Conservation (phyloP, 805 yeast species). For the Kluyveromyces wickerhamii region DNA sequence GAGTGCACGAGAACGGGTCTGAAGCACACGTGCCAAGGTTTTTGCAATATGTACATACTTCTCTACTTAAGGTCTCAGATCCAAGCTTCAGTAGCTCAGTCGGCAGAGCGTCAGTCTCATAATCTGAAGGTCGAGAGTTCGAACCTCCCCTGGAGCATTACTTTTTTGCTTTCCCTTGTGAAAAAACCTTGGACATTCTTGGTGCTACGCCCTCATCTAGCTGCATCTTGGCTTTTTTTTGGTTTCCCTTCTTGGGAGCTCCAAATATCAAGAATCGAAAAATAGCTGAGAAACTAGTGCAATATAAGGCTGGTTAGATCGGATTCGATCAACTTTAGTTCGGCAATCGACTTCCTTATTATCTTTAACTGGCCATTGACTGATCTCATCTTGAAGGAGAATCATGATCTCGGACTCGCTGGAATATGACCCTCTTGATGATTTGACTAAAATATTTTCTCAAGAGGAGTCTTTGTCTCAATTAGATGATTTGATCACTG, state of each 20-base stretch:
- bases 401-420: slow-evolving; percentile 26
- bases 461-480: slow-evolving; percentile 43
- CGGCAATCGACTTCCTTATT: too few relatives aligned
- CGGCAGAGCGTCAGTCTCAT: slow-evolving; percentile 48
- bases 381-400: too few relatives aligned
- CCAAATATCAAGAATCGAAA: too few relatives aligned
- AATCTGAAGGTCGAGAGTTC: slow-evolving; percentile 44
- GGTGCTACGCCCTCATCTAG: too few relatives aligned
- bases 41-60: background rate
- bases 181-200: too few relatives aligned
- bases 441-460: slow-evolving; percentile 43
- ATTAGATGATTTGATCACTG: slow-evolving; percentile 42
- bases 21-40: background rate
- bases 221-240: too few relatives aligned
- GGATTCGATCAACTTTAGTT: too few relatives aligned
- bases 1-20: too few relatives aligned
- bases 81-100: slow-evolving; percentile 44
- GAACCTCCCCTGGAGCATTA: slow-evolving; percentile 42
- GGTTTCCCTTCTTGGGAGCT: background rate
- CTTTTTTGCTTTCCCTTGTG: slow-evolving; percentile 9
- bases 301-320: too few relatives aligned
- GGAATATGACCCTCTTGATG: slow-evolving; percentile 47
- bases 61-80: background rate
- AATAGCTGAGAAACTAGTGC: too few relatives aligned
- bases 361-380: too few relatives aligned